These are phyloP conservation scores for Penicillium verhagenii DNA, from an alignment of 495 filamentous ascomycete genomes.

Conservation along the genomic window DNA sequence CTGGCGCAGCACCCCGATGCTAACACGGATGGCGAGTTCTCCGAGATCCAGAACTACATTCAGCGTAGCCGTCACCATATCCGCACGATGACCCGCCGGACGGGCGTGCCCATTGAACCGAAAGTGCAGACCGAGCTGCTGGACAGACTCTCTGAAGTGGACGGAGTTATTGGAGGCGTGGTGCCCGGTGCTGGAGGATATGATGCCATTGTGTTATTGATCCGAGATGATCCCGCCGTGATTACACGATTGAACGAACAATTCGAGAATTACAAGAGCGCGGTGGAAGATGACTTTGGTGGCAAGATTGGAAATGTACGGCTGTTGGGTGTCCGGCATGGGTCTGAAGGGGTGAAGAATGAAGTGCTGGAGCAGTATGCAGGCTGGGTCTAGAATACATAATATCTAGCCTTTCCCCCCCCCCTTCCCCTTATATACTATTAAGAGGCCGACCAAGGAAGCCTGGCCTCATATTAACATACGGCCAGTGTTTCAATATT, in stretches of 20 bases:
- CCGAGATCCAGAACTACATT: constrained; percentile 43
- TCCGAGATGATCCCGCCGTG: constrained; percentile 70
- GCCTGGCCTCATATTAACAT: not conserved
- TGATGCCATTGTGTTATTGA: constrained; percentile 82
- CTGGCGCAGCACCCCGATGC: constrained; percentile 34
- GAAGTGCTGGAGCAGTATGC: constrained; percentile 63
- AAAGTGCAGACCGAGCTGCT: constrained; percentile 78
- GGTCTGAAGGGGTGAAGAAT: constrained; percentile 75
- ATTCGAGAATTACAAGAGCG: constrained; percentile 61
- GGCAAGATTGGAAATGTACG: constrained; percentile 70
- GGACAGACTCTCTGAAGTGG: constrained; percentile 66
- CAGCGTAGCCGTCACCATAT: constrained; percentile 59
- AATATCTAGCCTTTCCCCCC: not conserved
- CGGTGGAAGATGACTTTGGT: constrained; percentile 48
- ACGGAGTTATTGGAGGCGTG: constrained; percentile 85
- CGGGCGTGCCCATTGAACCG: constrained; percentile 89
- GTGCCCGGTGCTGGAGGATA: constrained; percentile 94
- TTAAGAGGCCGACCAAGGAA: not conserved
- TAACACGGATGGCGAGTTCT: constrained; percentile 28
- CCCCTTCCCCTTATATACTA: not conserved
- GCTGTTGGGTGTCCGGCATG: constrained; percentile 78
- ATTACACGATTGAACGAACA: constrained; percentile 60
- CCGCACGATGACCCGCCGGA: constrained; percentile 68
- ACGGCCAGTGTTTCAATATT: not conserved
- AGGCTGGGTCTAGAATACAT: constrained; percentile 56